Evolutionary conservation across 164 flowering plant species (phyloP), one percentile per base, ranked within the genome.

Genomic region (Malania oleifera): DNA sequence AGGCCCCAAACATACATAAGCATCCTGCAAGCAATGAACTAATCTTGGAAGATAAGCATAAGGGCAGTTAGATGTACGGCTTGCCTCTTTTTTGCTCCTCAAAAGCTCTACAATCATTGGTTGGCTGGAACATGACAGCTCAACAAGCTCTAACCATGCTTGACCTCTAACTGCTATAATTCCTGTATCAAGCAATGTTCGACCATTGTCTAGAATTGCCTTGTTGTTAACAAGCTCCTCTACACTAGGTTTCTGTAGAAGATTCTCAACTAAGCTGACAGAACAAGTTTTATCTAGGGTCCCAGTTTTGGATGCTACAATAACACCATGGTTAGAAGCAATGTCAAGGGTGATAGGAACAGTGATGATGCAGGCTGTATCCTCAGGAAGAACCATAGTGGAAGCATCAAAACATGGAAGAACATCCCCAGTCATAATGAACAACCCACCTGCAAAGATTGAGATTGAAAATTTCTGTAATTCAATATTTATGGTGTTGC

Each of bases 371-470:
- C 90, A 82, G n/a, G 97, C 71, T 25, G 91, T 60, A 43, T 95
- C 89, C 52, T 78, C 84, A 17, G 99, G 96, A 69, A 95, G 91
- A 67, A 77, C 70, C 86, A 91, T 57, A 46, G 61, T 67, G 43
- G 85, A 85, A 52, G 96, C 91, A 78, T 91, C 95, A 75, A 89
- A 95, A 75, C 96, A 89, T 22, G 97, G 99, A 65, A 95, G 95
- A 60, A 95, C 99, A 84, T 95, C 99, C 57, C 99, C 99, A 57
- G 99, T 95, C 99, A 95, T 95, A 35, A 77, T 91, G 57, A 95
- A 81, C 41, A 95, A 38, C n/a, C 97, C 99, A 74, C 99, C 99
- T 95, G 80, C 57, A 68, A 66, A 43, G 26, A 60, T 52, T 44
- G 39, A 43, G 26, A 60, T 52, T 44, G 39, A 38, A 19, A 54